Evolutionary conservation across 495 filamentous ascomycete genomes (phyloP), one percentile per base, ranked within the genome.

Genomic region (Podospora comata): DNA sequence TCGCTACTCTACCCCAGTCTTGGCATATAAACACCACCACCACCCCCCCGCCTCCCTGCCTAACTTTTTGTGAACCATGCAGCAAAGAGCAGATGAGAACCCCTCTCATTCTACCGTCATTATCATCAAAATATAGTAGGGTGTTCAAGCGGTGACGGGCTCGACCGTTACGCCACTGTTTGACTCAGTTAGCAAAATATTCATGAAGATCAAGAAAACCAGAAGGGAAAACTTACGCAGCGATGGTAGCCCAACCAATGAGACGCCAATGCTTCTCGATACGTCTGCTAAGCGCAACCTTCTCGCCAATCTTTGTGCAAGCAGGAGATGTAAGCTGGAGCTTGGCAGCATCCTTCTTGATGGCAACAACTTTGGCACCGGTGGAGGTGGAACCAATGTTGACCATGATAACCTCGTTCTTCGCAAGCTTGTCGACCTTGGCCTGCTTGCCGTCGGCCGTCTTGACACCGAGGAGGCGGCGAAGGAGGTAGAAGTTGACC

Each of bases 231-330:
- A 77, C 79, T 79, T 77, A 82, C 80, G 82, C 82, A 65, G 81
- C 89, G 79, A 97, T 96, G 75, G 92, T 96, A 60, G 93, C 93
- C 94, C 94, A 97, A 73, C 94, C 94, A 71, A 97, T 97, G 77
- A 97, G 86, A 82, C 95, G 91, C 95, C 95, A 98, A 82, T 97
- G 94, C 88, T 97, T 97, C 77, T 99, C 95, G 74, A 98, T 97
- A 87, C 96, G 89, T 81, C 95, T 86, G 78, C 88, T 91, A 77
- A 99, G 85, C 54, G 95, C 96, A 77, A 99, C 92, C 89, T 99
- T 99, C 86, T 99, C 96, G 56, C 92, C 93, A 73, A 96, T 87
- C 73, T 95, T 90, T 23, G 93, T 97, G 82, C 93, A 97, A 54
- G 93, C 94, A 26, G 93, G 93, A 78, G 86, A 92, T 66, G 93